Percentiles rank a stretch among this genome's conserved stretches.
phyloP scores from a whole-genome alignment of 163 green algal species.

The Scenedesmus sp. region DNA sequence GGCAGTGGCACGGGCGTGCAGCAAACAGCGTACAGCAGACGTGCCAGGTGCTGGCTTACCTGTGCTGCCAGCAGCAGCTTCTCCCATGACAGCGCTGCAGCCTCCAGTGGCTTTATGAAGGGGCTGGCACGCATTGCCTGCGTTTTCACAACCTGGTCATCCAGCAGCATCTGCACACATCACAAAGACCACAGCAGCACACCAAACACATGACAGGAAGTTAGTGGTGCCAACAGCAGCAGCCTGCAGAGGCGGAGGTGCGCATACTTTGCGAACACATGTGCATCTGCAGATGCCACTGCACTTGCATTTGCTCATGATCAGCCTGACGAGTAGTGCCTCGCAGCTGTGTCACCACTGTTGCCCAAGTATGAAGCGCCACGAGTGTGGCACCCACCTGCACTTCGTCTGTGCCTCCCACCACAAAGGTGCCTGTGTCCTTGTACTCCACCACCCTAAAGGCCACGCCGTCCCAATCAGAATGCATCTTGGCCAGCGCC shows the following conservation, averaged over 20 bases:
- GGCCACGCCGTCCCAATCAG: constrained; percentile 78
- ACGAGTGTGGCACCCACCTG: constrained; percentile 63
- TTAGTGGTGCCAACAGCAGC: neutral
- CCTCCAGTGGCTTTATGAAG: constrained; percentile 81
- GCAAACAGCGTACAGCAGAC: neutral
- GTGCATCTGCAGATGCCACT: neutral
- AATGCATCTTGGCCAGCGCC: constrained; percentile 80
- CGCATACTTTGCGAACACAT: neutral
- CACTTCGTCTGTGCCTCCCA: constrained; percentile 83
- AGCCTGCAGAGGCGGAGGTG: neutral
- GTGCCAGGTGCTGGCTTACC: neutral
- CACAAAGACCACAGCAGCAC: neutral
- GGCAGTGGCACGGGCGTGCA: neutral
- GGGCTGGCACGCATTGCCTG: constrained; percentile 79
- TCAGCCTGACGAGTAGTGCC: neutral
- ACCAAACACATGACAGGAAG: neutral
- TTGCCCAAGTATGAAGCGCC: too few species aligned
- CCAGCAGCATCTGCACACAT: constrained; percentile 74
- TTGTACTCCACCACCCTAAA: constrained; percentile 84
- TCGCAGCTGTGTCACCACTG: neutral
- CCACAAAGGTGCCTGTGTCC: constrained; percentile 82
- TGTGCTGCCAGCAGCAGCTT: constrained; percentile 71
- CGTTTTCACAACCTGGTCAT: constrained; percentile 86
- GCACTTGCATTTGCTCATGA: too few species aligned
- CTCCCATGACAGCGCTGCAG: constrained; percentile 72